A percentile compares a stretch with the other conserved stretches of the same genome.
Evolutionary conservation across 805 yeast species (phyloP).

Genomic region (Zygosaccharomyces kombuchaensis): DNA sequence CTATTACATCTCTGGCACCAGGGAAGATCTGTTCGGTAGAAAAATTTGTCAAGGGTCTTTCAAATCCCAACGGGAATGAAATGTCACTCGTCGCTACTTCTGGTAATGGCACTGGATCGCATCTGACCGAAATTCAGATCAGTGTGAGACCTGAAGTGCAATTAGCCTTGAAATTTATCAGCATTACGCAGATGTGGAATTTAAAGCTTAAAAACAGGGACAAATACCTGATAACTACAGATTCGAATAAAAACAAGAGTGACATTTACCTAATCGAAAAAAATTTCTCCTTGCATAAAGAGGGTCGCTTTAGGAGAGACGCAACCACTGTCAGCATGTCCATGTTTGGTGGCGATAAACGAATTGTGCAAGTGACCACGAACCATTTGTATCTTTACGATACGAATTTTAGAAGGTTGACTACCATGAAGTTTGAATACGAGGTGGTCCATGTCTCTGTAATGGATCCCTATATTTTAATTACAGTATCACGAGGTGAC

Average conservation of each 20-base stretch:
- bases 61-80: constrained; percentile 65
- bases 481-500: constrained; percentile 67
- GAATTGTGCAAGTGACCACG: constrained; percentile 71
- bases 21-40: constrained; percentile 55
- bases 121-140: constrained; percentile 60
- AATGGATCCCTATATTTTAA: constrained; percentile 57
- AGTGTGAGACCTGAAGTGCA: constrained; percentile 63
- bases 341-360: constrained; percentile 48
- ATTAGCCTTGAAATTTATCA: constrained; percentile 66
- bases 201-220: constrained; percentile 43
- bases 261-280: constrained; percentile 63
- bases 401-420: constrained; percentile 50
- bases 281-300: constrained; percentile 55
- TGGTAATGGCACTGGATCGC: constrained; percentile 55
- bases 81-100: constrained; percentile 64
- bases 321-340: constrained; percentile 65
- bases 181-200: constrained; percentile 74
- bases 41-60: constrained; percentile 52
- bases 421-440: constrained; percentile 49
- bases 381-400: constrained; percentile 60
- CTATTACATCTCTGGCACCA: constrained; percentile 60
- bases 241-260: constrained; percentile 55
- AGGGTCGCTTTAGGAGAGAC: constrained; percentile 59
- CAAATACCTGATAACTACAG: constrained; percentile 67
- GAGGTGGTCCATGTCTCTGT: constrained; percentile 63